phyloP scores from a whole-genome alignment of 1,139 yeast species.

The Pichia sp. region DNA sequence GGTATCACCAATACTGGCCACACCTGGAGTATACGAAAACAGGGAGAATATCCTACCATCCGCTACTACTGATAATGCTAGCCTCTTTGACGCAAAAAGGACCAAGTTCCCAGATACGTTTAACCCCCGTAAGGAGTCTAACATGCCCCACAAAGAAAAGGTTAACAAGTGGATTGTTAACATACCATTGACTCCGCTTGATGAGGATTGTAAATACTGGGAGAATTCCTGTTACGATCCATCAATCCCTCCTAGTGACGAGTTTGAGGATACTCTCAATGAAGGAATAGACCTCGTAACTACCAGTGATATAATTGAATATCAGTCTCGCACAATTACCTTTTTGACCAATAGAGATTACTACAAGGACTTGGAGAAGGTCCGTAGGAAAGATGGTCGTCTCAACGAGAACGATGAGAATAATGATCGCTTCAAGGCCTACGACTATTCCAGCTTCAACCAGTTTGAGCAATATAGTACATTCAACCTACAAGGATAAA shows the following conservation, averaged over 20 bases:
- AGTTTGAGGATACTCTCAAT: constrained; percentile 12
- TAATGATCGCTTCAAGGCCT: neutral
- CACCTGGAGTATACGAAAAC: no score
- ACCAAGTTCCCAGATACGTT: constrained; percentile 35
- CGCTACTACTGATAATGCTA: no score
- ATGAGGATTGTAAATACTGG: constrained; percentile 26
- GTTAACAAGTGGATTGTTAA: constrained; percentile 53
- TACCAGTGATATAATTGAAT: constrained; percentile 39
- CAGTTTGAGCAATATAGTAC: constrained; percentile 1
- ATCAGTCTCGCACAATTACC: constrained; percentile 47
- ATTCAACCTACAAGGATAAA: no score
- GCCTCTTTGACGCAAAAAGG: no score
- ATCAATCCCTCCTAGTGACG: constrained; percentile 23
- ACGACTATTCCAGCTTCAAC: neutral
- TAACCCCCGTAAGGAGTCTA: constrained; percentile 50
- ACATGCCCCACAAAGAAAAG: constrained; percentile 57
- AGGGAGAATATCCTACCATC: no score
- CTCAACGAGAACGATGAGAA: neutral
- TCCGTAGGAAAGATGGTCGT: constrained; percentile 10
- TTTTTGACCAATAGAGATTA: constrained; percentile 37
- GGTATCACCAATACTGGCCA: no score
- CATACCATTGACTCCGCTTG: constrained; percentile 38
- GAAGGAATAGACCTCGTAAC: constrained; percentile 20
- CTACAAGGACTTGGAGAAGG: constrained; percentile 30
- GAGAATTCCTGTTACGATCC: constrained; percentile 42